Evolutionary conservation across 495 filamentous ascomycete genomes (phyloP), one percentile per base, ranked within the genome.

Genomic region (Daldinia bambusicola): DNA sequence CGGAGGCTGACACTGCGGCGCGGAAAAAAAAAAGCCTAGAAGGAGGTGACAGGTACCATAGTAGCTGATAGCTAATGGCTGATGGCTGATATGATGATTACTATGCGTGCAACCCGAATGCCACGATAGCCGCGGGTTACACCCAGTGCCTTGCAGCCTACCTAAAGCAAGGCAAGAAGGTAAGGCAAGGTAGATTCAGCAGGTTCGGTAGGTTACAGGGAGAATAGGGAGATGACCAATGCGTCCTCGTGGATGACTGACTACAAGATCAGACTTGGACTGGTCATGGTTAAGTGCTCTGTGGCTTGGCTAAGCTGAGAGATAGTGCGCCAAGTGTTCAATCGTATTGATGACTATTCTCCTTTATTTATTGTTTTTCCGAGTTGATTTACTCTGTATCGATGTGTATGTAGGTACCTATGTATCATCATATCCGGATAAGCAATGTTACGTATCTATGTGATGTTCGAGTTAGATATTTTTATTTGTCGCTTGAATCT

Each of bases 101-200:
- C 60, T 67, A 45, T 68, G 67, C 40, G 69, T 61, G 63, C 61
- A 69, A 72, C 65, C 40, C 52, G 26, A 40, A 38, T 62, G 61
- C 53, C 70, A 69, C 70, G 70, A 73, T 73, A 56, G 53, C 53
- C 53, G 53, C 32, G 16, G 53, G 32, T 37, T 56, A 56, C 53
- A 34, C 14, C 52, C 4, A 38, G 66, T 70, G 61, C 63, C 69
- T 71, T 66, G 63, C 63, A 62, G 63, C 63, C 69, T 40, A 53
- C n/a, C n/a, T n/a, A n/a, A n/a, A 34, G 37, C 30, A 48, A 30
- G 20, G 16, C 30, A 50, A 32, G 16, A 48, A 30, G 20, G 26
- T 36, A 50, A 32, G 16, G 40, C 43, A 30, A 45, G 40, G 13
- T 36, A 58, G 30, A 55, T 55, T 36, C 41, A 45, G 41, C n/a